Evolutionary conservation across 768 basidiomycete species (phyloP).

Genomic region (Russula abietina): DNA sequence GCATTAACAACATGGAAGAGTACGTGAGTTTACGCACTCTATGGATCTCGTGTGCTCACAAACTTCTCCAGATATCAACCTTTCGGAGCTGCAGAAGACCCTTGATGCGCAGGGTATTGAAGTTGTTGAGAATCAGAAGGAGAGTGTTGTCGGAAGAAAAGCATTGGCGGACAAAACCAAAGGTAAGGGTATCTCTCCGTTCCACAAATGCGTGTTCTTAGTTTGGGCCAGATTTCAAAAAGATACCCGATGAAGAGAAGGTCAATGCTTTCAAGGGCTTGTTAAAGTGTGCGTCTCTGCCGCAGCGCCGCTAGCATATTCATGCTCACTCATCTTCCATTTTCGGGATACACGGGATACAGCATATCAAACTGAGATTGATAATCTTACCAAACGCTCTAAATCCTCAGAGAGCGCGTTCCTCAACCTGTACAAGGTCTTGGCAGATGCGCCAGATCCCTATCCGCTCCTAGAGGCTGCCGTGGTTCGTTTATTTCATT

Average conservation of each 20-base stretch:
- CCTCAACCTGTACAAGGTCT: slow-evolving; percentile 91
- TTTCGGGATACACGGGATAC: slow-evolving; percentile 29
- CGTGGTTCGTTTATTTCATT: slow-evolving; percentile 48
- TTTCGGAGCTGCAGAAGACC: slow-evolving; percentile 86
- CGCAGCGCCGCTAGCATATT: no score
- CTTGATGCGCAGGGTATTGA: slow-evolving; percentile 91
- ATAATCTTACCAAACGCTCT: slow-evolving; percentile 87
- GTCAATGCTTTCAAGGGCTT: slow-evolving; percentile 81
- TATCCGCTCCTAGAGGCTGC: slow-evolving; percentile 94
- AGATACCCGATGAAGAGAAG: slow-evolving; percentile 87
- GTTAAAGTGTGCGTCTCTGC: slow-evolving; percentile 59
- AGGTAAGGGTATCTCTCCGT: slow-evolving; percentile 43
- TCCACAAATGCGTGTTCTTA: not conserved
- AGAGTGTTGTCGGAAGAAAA: slow-evolving; percentile 90
- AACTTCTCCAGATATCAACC: slow-evolving; percentile 63
- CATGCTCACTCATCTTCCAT: slow-evolving; percentile 1
- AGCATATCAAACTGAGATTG: slow-evolving; percentile 97
- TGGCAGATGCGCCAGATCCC: slow-evolving; percentile 96
- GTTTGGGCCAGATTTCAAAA: slow-evolving; percentile 83
- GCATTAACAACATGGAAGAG: slow-evolving; percentile 92
- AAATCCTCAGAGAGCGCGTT: slow-evolving; percentile 94
- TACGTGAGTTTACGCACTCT: slow-evolving; percentile 27
- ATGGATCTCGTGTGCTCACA: not conserved
- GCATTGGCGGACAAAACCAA: slow-evolving; percentile 93
- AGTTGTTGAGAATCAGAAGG: slow-evolving; percentile 97